Conservation (phyloP, 371 early-diverging fungal species). For the Rhizomucor miehei region DNA sequence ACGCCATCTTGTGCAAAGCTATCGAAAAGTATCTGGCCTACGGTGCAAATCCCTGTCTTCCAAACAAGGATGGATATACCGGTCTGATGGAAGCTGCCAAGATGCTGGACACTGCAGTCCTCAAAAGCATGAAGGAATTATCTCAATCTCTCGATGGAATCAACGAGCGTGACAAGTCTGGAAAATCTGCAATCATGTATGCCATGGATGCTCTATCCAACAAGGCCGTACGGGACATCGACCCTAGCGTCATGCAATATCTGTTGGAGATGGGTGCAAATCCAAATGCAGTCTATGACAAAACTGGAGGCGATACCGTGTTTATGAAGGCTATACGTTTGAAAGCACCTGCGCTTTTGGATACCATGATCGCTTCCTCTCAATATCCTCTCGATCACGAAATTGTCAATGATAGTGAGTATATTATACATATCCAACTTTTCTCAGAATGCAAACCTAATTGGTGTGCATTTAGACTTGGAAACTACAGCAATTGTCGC, state of each 20-base stretch:
- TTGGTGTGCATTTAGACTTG: not conserved
- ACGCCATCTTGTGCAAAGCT: constrained; percentile 11
- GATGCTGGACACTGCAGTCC: not conserved
- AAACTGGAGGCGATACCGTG: constrained; percentile 23
- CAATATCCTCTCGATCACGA: constrained; percentile 16
- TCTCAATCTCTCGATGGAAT: constrained; percentile 6
- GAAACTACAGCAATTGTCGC: constrained; percentile 28
- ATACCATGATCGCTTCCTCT: constrained; percentile 9
- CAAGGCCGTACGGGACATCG: not conserved
- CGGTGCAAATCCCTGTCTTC: constrained; percentile 38
- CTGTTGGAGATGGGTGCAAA: constrained; percentile 22
- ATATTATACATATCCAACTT: not conserved
- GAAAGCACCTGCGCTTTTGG: constrained; percentile 9
- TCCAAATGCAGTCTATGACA: constrained; percentile 18
- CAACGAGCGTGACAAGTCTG: constrained; percentile 16
- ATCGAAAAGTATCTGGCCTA: constrained; percentile 19
- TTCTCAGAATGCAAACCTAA: not conserved
- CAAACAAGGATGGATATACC: constrained; percentile 15
- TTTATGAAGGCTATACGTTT: constrained; percentile 26
- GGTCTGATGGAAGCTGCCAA: constrained; percentile 22
- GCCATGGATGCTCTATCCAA: constrained; percentile 18
- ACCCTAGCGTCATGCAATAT: constrained; percentile 4
- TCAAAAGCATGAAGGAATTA: constrained; percentile 2
- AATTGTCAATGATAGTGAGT: constrained; percentile 28
- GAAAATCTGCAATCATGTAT: constrained; percentile 26